Base-by-base conservation (phyloP, 306 rosid genomes). In the Neltuma alba region DNA sequence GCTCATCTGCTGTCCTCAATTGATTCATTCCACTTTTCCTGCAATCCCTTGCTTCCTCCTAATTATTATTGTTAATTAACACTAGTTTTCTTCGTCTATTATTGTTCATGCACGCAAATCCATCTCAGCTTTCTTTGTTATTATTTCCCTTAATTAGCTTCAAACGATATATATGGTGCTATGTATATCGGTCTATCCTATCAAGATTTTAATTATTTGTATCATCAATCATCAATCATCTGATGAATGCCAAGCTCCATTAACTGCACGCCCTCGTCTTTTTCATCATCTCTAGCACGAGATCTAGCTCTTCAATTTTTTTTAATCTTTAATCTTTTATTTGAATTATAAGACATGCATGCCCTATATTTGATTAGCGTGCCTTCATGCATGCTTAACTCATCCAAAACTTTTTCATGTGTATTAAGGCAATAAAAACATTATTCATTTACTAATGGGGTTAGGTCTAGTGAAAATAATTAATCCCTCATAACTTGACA, bases 201-300 rank as follows among this genome's bases (percentile, higher is more conserved):
- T n/a, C n/a, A n/a, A 79, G 62, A 42, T 85, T 82, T 82, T 42
- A 31, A 64, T 83, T 36, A 54, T 73, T 70, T 69, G 83, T 73
- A 79, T 76, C 44, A 79, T 81, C 79, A 67, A 78, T 79, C 84
- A 87, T 76, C 82, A 14, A 14, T 48, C 7, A 20, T 20, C 20
- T 54, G 60, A 54, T 81, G 45, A 81, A 78, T 86, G 84, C 77
- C 74, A 37, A 76, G 82, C 72, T n/a, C 30, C 82, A 55, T 81
- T 77, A 67, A 66, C 70, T 78, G 20, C n/a, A n/a, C n/a, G n/a
- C 66, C 57, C 62, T 60, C n/a, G 45, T 72, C 72, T n/a, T 50
- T 55, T 23, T 27, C 65, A 54, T 21, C 30, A 6, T 54, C 13
- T 10, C 15, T 1, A 48, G 23, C 9, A 6, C 42, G 12, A n/a